These are phyloP conservation scores for Suillus luteus DNA, from an alignment of 768 basidiomycete species.

Conservation along the genomic window DNA sequence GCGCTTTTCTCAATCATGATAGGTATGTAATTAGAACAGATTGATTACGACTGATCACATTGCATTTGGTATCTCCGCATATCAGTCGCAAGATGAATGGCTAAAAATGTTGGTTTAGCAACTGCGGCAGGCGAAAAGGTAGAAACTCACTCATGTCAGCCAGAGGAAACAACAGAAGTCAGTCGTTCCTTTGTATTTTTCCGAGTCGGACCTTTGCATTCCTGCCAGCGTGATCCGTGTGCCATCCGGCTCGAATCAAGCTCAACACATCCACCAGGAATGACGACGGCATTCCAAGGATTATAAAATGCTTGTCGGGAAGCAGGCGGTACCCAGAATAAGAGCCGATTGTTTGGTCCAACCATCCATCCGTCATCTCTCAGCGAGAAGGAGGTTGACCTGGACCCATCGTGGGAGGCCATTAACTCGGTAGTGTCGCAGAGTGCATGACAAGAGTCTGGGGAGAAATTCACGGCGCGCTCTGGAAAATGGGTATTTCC, in stretches of 20 bases:
- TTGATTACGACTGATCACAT: not conserved
- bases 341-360: not conserved
- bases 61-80: not conserved
- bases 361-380: not conserved
- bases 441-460: not conserved
- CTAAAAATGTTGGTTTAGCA: not conserved
- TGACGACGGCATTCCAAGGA: not conserved
- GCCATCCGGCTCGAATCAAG: slow-evolving; percentile 11
- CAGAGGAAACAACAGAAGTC: not conserved
- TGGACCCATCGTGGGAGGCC: not conserved
- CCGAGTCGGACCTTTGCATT: not conserved
- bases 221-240: not conserved
- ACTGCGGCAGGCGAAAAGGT: not conserved
- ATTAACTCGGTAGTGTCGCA: not conserved
- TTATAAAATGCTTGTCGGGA: not conserved
- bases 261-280: slow-evolving; percentile 4
- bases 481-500: not conserved
- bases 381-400: not conserved
- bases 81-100: not conserved
- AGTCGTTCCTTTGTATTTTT: not conserved
- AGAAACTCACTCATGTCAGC: not conserved
- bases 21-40: not conserved
- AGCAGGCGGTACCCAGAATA: slow-evolving; percentile 1
- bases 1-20: not conserved
- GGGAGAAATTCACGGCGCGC: not conserved